A percentile compares a stretch with the other conserved stretches of the same genome.
phyloP scores from a whole-genome alignment of 495 filamentous ascomycete genomes.

The Massariosphaeria phaeospora region DNA sequence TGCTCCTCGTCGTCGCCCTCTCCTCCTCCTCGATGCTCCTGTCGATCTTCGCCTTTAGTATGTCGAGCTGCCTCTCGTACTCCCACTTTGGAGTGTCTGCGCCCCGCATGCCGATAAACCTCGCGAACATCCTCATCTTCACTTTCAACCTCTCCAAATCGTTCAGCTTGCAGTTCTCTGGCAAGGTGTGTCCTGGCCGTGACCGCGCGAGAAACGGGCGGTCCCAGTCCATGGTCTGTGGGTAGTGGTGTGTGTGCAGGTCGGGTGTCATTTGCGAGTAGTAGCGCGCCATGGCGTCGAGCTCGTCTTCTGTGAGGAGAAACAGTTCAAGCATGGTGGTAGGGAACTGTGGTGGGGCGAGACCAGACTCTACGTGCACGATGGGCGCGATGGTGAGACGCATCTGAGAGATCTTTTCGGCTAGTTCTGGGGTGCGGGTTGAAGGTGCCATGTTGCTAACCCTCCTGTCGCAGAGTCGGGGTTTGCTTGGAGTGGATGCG shows the following conservation, averaged over 20 bases:
- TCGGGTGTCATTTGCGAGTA: constrained; percentile 67
- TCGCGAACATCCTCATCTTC: constrained; percentile 43
- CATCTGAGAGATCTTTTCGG: constrained; percentile 35
- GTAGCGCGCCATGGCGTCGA: constrained; percentile 66
- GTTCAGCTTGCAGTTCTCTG: constrained; percentile 15
- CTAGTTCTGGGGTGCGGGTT: constrained; percentile 14
- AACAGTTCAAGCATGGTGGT: constrained; percentile 62
- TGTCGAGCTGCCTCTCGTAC: constrained; percentile 34
- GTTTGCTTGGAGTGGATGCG: neutral
- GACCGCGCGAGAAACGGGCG: constrained; percentile 9
- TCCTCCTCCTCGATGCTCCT: constrained; percentile 19
- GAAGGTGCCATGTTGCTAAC: neutral
- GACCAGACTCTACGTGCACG: constrained; percentile 54
- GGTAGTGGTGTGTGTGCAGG: constrained; percentile 56
- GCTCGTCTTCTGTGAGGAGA: constrained; percentile 64
- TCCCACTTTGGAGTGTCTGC: constrained; percentile 42
- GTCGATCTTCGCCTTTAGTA: constrained; percentile 18
- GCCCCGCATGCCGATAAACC: constrained; percentile 42
- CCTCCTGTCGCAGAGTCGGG: neutral
- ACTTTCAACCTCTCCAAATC: constrained; percentile 32
- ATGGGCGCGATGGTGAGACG: constrained; percentile 53
- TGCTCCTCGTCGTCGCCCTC: neutral
- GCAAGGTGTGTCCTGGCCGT: neutral
- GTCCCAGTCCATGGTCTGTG: constrained; percentile 49
- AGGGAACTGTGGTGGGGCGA: constrained; percentile 62